Percentiles rank a stretch among this genome's conserved stretches.
Evolutionary conservation across 164 flowering plant species (phyloP).

Genomic region (Vitis rotundifolia): DNA sequence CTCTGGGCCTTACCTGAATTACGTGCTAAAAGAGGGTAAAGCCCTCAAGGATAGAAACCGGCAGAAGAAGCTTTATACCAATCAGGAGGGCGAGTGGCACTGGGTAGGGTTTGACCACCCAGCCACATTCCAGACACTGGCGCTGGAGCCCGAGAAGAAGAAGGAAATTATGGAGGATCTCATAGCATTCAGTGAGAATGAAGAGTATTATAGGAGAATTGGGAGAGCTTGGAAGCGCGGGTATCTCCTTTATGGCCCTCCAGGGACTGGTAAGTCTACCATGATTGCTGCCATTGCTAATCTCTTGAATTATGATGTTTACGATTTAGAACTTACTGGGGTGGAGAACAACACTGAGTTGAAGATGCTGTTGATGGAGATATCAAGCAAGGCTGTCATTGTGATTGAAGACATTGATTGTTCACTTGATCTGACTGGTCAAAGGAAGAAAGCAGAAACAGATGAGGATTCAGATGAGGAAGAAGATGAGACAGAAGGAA

Average conservation of each 20-base stretch:
- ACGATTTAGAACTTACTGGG: conserved; percentile 48
- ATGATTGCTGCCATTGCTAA: conserved; percentile 68
- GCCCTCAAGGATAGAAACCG: conserved; percentile 20
- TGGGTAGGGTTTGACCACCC: conserved; percentile 48
- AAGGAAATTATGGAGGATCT: conserved; percentile 44
- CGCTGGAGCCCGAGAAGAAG: conserved; percentile 50
- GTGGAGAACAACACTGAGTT: conserved; percentile 43
- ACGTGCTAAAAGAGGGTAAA: conserved; percentile 34
- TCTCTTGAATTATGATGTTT: conserved; percentile 38
- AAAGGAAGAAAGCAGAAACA: conserved; percentile 22
- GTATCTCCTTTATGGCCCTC: conserved; percentile 51
- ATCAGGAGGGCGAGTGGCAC: conserved; percentile 37
- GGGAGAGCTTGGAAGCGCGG: conserved; percentile 62
- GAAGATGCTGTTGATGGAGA: conserved; percentile 39
- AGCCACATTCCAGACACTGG: conserved; percentile 42
- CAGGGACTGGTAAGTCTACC: conserved; percentile 54
- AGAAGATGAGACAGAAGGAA: conserved; percentile 2
- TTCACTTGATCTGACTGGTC: conserved; percentile 43
- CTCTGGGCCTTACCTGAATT: conserved; percentile 19
- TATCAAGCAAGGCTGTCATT: conserved; percentile 35
- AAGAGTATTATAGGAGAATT: conserved; percentile 40
- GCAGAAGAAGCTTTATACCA: conserved; percentile 39
- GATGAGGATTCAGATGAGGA: conserved; percentile 6
- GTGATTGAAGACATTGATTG: conserved; percentile 58
- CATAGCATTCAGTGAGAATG: conserved; percentile 24